A percentile compares a stretch with the other conserved stretches of the same genome.
Evolutionary conservation across 176 grass and related monocot genomes (phyloP).

Genomic region (Oryza officinalis): DNA sequence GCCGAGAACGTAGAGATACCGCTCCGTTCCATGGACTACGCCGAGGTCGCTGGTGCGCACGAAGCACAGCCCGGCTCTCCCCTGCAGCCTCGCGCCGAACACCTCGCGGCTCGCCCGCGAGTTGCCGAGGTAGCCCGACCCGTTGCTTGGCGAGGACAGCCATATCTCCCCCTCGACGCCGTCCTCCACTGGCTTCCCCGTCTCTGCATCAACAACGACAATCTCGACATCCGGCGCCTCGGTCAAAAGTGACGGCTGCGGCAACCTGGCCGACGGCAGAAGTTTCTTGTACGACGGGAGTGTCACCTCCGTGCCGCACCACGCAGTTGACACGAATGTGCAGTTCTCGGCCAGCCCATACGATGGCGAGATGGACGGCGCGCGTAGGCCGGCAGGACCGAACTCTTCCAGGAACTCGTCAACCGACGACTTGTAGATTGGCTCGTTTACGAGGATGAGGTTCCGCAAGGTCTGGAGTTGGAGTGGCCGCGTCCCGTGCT

Average conservation of each 20-base stretch:
- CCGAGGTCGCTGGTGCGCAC: conserved; percentile 47
- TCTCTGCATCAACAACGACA: conserved; percentile 27
- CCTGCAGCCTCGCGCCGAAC: conserved; percentile 31
- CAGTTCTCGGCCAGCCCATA: conserved; percentile 61
- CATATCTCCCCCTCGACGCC: conserved; percentile 61
- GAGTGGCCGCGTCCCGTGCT: conserved; percentile 22
- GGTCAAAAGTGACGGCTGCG: background rate
- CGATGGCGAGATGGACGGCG: conserved; percentile 47
- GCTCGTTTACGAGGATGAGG: conserved; percentile 57
- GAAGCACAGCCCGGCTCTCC: conserved; percentile 17
- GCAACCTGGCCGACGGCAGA: conserved; percentile 43
- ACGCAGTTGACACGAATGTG: conserved; percentile 61
- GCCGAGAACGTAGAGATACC: conserved; percentile 56
- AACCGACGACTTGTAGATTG: conserved; percentile 38
- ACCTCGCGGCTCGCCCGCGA: conserved; percentile 14
- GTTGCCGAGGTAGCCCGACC: conserved; percentile 48
- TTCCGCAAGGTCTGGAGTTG: conserved; percentile 44
- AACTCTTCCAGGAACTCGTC: conserved; percentile 49
- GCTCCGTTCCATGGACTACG: conserved; percentile 37
- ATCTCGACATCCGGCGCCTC: conserved; percentile 29
- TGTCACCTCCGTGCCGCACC: conserved; percentile 15
- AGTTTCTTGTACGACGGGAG: conserved; percentile 48
- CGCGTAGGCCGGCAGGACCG: conserved; percentile 23
- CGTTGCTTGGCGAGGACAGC: conserved; percentile 57
- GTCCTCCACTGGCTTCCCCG: conserved; percentile 38